Evolutionary conservation across 345 rosid species (phyloP), one percentile per base, ranked within the genome.

Genomic region (Eutrema japonicum): DNA sequence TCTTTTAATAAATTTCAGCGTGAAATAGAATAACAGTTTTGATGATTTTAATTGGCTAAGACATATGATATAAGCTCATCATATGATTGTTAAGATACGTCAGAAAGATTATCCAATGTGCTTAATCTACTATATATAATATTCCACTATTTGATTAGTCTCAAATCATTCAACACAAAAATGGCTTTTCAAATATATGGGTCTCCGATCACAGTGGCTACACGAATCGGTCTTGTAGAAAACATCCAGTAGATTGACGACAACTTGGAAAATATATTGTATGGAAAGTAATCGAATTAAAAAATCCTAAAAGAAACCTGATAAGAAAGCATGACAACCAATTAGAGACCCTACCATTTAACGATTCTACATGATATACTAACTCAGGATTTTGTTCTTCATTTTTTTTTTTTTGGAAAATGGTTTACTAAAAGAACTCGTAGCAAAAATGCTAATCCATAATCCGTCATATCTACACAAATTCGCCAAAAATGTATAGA

Each of bases 101-200:
- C 65, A 62, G 3, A 40, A 59, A 52, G 45, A 8, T 22, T 30
- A 76, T 70, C 62, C 75, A 69, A 45, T 54, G 66, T 69, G 75
- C 52, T 62, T 76, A 18, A 54, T 76, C 75, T 69, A 76, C 70
- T 18, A 18, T 18, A 18, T 18, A 18, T 47, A 69, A 62, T 53
- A 38, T 30, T 76, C 70, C 79, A 69, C 65, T 69, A 69, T 69
- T 76, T 68, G 74, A 61, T 61, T 68, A 36, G 62, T 59, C 62
- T 58, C 78, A 58, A 66, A 14, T 58, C 62, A 40, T 58, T 66
- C 46, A 48, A 58, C 52, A 36, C 41, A 18, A 8, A 71, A 65
- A 37, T 56, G 27, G 41, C 49, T 50, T 45, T 38, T 11, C 66
- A 52, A 50, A 66, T 57, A 35, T 49, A 4, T 58, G 18, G 54